Percentiles rank a stretch among this genome's conserved stretches.
Conservation (phyloP, 805 yeast genomes). For the Kazachstania africana region DNA sequence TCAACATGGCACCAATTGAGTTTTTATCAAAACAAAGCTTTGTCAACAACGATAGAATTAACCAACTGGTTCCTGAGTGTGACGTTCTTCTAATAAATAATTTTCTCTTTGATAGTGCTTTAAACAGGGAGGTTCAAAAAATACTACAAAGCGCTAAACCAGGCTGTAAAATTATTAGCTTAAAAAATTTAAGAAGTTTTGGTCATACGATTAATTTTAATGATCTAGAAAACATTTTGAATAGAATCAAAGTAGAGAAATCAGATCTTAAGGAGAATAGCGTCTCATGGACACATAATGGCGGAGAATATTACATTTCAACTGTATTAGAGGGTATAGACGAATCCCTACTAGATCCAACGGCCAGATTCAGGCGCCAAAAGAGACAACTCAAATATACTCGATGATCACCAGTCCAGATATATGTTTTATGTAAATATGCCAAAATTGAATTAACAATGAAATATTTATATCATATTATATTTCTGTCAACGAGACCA, state of each 20-base stretch:
- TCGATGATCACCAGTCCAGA: constrained; percentile 9
- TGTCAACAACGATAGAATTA: constrained; percentile 49
- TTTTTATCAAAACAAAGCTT: constrained; percentile 63
- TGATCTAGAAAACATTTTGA: constrained; percentile 45
- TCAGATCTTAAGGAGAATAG: constrained; percentile 54
- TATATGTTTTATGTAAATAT: background rate
- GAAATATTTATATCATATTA: too few species aligned
- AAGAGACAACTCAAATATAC: constrained; percentile 16
- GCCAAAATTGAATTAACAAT: too few species aligned
- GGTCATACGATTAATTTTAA: constrained; percentile 51
- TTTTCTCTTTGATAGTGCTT: constrained; percentile 66
- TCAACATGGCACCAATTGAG: constrained; percentile 42
- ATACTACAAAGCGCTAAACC: constrained; percentile 52
- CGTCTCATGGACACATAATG: constrained; percentile 81
- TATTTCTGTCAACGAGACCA: background rate
- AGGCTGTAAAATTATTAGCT: constrained; percentile 69
- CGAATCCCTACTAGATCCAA: constrained; percentile 18
- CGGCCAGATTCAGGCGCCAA: constrained; percentile 16
- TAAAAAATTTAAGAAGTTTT: constrained; percentile 69
- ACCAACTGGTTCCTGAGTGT: constrained; percentile 41
- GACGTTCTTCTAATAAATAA: constrained; percentile 74
- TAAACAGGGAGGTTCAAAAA: constrained; percentile 57
- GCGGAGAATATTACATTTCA: constrained; percentile 66
- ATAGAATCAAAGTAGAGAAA: constrained; percentile 50
- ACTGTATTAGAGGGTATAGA: constrained; percentile 41